phyloP scores from a whole-genome alignment of 306 rosid species.

The Begonia masoniana region DNA sequence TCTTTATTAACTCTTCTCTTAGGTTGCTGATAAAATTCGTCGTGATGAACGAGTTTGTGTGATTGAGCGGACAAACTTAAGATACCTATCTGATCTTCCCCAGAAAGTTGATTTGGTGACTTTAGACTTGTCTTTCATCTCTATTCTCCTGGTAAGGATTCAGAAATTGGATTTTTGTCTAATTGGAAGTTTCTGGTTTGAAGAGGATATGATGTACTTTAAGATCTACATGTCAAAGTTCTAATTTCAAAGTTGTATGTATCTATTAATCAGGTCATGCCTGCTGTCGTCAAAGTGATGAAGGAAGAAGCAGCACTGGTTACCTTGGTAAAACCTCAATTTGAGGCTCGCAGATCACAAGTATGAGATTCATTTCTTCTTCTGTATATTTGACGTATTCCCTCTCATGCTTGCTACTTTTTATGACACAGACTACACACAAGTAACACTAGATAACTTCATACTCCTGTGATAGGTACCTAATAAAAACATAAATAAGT shows the following conservation, averaged over 20 bases:
- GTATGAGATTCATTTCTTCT: constrained; percentile 27
- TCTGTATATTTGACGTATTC: constrained; percentile 3
- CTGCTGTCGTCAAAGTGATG: constrained; percentile 75
- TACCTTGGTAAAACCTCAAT: constrained; percentile 87
- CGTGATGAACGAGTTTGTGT: constrained; percentile 65
- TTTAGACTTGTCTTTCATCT: constrained; percentile 89
- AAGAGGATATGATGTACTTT: too few species aligned
- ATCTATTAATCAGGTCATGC: constrained; percentile 70
- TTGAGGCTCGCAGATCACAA: constrained; percentile 86
- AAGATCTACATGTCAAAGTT: too few species aligned
- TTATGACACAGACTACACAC: too few species aligned
- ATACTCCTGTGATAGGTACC: too few species aligned
- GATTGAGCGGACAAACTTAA: constrained; percentile 76
- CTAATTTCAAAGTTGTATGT: constrained; percentile 1
- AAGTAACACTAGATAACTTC: too few species aligned
- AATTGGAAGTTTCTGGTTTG: too few species aligned
- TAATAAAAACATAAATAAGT: too few species aligned
- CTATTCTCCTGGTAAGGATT: constrained; percentile 73
- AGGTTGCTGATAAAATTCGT: constrained; percentile 89
- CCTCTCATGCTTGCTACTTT: not conserved
- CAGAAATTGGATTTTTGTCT: not conserved
- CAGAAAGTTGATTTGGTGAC: constrained; percentile 87
- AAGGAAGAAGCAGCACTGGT: constrained; percentile 68
- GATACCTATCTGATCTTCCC: constrained; percentile 78
- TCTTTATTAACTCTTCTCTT: constrained; percentile 3